Evolutionary conservation across 176 grass and related monocot species (phyloP), one percentile per base, ranked within the genome.

Genomic region (Coix lacrymajobi): DNA sequence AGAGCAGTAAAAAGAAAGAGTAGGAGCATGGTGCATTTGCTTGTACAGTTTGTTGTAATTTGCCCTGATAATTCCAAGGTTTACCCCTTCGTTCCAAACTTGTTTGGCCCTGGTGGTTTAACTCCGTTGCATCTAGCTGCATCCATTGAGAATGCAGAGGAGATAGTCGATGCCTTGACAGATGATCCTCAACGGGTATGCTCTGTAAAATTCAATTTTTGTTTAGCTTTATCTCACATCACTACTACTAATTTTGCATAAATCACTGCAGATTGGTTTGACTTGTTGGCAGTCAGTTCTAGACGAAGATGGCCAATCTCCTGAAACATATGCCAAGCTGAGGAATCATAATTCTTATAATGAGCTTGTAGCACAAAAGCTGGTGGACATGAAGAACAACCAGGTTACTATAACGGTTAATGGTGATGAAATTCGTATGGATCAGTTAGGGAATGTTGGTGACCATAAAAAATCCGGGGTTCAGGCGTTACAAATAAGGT

Each of bases 1-100:
- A 94, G 89, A 88, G 93, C 97, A 67, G 97, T 99, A 45, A 96
- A 95, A 85, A 92, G 91, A 77, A 99, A 91, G 71, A 92, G 93
- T 76, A 85, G 85, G 25, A 58, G 56, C 80, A 99, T 99, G 97
- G 89, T 94, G 32, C 91, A 89, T 70, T 87, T 96, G 74, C 93
- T 99, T 63, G 58, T 99, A n/a, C 52, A 90, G 57, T 99, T 87
- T 39, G 78, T 83, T 22, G 93, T 96, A 56, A 33, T 70, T 44
- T 85, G 68, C 72, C 87, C 81, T 81, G 80, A 90, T 78, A 85
- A 85, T 86, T 76, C 64, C 29, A 88, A 77, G 25, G 32, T 96
- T 15, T 94, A 92, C 75, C 87, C 89, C 37, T 99, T 94, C 61
- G 62, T 68, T 62, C 97, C 97, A 67, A 91, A 87, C 49, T 46